Percentiles rank a stretch among this genome's conserved stretches.
Conservation (phyloP, 1,284 basidiomycete genomes). For the Ganoderma sp. region DNA sequence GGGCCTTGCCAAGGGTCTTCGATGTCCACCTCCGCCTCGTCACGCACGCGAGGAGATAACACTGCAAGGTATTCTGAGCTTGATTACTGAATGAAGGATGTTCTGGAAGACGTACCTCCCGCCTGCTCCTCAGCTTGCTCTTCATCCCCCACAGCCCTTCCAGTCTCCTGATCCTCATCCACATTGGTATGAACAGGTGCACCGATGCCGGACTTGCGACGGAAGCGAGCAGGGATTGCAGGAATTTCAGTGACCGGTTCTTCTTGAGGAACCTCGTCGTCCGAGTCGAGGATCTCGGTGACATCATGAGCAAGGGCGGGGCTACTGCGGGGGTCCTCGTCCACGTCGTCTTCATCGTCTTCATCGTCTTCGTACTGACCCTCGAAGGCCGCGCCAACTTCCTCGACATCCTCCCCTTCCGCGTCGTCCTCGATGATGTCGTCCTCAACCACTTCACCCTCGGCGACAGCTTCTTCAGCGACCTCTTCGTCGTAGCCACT, state of each 20-base stretch:
- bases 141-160: constrained; percentile 12
- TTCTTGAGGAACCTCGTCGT: constrained; percentile 28
- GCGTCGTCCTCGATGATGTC: constrained; percentile 13
- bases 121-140: constrained; percentile 36
- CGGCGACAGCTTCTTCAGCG: constrained; percentile 19
- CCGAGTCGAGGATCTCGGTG: constrained; percentile 29
- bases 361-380: constrained; percentile 8
- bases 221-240: constrained; percentile 24
- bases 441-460: constrained; percentile 20
- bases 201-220: constrained; percentile 20
- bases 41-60: constrained; percentile 17
- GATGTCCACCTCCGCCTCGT: constrained; percentile 35
- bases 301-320: constrained; percentile 17
- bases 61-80: constrained; percentile 2
- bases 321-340: constrained; percentile 21
- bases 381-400: constrained; percentile 16
- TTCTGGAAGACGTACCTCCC: constrained; percentile 18
- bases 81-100: neutral
- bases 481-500: constrained; percentile 19
- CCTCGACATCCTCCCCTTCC: constrained; percentile 16
- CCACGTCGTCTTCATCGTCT: constrained; percentile 25
- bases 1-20: constrained; percentile 57
- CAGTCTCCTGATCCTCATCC: constrained; percentile 11
- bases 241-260: constrained; percentile 13
- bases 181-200: neutral